Percentiles rank a stretch among this genome's conserved stretches.
phyloP scores from a whole-genome alignment of 495 filamentous ascomycete genomes.

The Podospora pseudoanserina region DNA sequence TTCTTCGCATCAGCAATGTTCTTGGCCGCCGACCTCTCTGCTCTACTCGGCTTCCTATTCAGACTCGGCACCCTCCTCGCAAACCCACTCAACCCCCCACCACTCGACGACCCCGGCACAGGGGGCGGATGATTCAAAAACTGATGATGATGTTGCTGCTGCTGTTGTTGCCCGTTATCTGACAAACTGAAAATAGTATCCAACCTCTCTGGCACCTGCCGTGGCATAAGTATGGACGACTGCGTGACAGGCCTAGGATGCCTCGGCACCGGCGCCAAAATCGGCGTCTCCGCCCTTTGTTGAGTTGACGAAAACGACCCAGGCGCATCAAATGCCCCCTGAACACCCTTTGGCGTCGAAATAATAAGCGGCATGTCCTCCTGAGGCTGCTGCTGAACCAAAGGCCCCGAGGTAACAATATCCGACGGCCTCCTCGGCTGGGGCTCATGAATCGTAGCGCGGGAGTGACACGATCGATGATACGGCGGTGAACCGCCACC shows the following conservation, averaged over 20 bases:
- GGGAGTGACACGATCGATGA: slow-evolving; percentile 6
- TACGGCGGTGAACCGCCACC: background rate
- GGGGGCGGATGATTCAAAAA: slow-evolving; percentile 33
- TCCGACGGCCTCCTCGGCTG: slow-evolving; percentile 28
- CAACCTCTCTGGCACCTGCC: slow-evolving; percentile 58
- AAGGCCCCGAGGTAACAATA: slow-evolving; percentile 4
- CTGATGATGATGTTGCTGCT: background rate
- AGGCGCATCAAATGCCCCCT: slow-evolving; percentile 41
- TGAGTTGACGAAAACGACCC: slow-evolving; percentile 20
- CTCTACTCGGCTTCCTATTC: slow-evolving; percentile 47
- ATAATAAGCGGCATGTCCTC: slow-evolving; percentile 48
- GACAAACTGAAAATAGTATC: slow-evolving; percentile 81
- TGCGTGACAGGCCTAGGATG: slow-evolving; percentile 40
- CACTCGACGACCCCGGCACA: slow-evolving; percentile 23
- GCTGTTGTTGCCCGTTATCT: slow-evolving; percentile 59
- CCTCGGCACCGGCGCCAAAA: slow-evolving; percentile 41
- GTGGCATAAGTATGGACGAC: slow-evolving; percentile 37
- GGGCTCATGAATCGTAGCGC: slow-evolving; percentile 23
- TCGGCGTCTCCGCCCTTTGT: slow-evolving; percentile 32
- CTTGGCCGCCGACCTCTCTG: slow-evolving; percentile 50
- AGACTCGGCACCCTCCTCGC: slow-evolving; percentile 33
- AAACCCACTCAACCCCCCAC: background rate
- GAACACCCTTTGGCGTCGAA: slow-evolving; percentile 45
- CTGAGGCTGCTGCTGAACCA: slow-evolving; percentile 15
- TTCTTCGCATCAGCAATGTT: slow-evolving; percentile 55